Base-by-base conservation (phyloP, 1,284 basidiomycete species). In the Rhodotorula sp. region DNA sequence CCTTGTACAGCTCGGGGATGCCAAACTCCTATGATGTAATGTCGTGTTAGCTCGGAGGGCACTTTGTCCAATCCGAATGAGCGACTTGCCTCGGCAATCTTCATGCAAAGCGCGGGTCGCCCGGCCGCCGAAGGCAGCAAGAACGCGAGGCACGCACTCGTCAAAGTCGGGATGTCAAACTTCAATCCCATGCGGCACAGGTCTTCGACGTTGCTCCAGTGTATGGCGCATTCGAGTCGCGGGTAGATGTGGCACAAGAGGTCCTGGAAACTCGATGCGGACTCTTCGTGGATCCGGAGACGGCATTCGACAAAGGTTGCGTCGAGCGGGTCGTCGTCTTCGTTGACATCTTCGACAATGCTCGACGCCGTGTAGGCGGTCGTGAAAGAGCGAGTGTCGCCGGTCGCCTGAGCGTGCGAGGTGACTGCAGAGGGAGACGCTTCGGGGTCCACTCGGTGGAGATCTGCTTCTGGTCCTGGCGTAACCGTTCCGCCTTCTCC, bases 161-260 rank as follows among this genome's bases (percentile, higher is more conserved):
- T 89, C 48, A 97, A 85, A 1, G 89, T 84, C 0, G 91, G 88
- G 12, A 93, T 90, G 77, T 90, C 90, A 68, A 93, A 88, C 79
- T 93, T 93, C 80, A 90, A 87, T 3, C 90, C 87, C 56, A 93
- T 91, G 79, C 91, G 91, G 29, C 26, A 64, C 82, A 93, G 85
- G 54, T 89, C 88, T 78, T 91, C 92, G 46, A 92, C 93, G 80
- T 95, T 95, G 76, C 92, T 91, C 93, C 93, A 96, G 2, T 91
- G 90, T 67, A 94, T 92, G 15, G 91, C 91, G 82, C 92, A 94
- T 77, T 92, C 89, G 65, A 93, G 85, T 76, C 90, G 92, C 76
- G 54, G 46, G 23, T 23, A 39, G 34, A 58, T 26, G 60, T 69
- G 54, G 49, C 56, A 51, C 12, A 68, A 39, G 7, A 69, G 49